phyloP scores from a whole-genome alignment of 2,329 filamentous ascomycete genomes.

The Stenocarpella maydis region DNA sequence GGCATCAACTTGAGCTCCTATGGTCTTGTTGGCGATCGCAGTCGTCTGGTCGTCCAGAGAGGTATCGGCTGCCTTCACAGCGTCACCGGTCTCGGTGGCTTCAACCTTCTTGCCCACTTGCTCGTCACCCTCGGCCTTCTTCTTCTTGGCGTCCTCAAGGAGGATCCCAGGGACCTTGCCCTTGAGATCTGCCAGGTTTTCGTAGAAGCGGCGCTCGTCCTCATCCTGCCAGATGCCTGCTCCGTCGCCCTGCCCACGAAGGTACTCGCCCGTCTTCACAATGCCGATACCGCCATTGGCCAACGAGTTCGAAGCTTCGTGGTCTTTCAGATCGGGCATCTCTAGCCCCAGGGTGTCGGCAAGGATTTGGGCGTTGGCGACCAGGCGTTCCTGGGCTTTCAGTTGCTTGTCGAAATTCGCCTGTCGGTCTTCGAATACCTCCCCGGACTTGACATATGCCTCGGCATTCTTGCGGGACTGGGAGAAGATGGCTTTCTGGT shows the following conservation, averaged over 20 bases:
- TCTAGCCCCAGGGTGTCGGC: conserved; percentile 88
- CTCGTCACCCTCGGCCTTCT: conserved; percentile 84
- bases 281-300: conserved; percentile 85
- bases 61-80: conserved; percentile 59
- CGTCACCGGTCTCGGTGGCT: conserved; percentile 55
- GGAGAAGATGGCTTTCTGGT: conserved; percentile 86
- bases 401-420: conserved; percentile 93
- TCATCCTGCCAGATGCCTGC: conserved; percentile 99
- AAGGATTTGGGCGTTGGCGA: conserved; percentile 88
- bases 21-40: conserved; percentile 96
- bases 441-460: conserved; percentile 97
- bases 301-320: conserved; percentile 72
- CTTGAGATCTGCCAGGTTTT: conserved; percentile 93
- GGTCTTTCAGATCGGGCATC: conserved; percentile 92
- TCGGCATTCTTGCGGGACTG: conserved; percentile 96
- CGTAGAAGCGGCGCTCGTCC: conserved; percentile 96
- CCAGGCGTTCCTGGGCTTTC: conserved; percentile 89
- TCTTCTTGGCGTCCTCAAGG: conserved; percentile 94
- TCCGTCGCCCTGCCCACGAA: conserved; percentile 88
- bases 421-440: conserved; percentile 97
- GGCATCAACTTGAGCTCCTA: conserved; percentile 95
- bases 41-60: conserved; percentile 84
- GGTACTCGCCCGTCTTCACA: conserved; percentile 91
- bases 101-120: conserved; percentile 80
- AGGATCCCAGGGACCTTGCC: conserved; percentile 95